Conservation (phyloP, 2,329 filamentous ascomycete genomes). For the Ophiocordyceps australis region DNA sequence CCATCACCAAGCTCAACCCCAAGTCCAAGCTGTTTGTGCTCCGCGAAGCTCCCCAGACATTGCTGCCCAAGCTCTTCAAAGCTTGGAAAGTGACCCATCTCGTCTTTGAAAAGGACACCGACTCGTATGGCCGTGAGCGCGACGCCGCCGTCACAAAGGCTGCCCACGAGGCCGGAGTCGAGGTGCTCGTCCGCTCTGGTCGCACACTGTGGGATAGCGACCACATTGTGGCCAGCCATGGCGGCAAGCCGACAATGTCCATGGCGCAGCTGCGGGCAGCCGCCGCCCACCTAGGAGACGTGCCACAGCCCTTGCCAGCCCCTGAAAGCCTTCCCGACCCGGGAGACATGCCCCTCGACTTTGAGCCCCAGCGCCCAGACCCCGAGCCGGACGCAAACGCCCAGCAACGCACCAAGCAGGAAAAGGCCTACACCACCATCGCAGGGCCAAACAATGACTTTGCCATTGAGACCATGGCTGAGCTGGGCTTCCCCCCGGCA, state of each 20-base stretch:
- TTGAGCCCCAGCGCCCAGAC: constrained; percentile 35
- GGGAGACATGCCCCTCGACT: constrained; percentile 38
- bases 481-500: constrained; percentile 47
- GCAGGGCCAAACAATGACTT: constrained; percentile 53
- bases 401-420: constrained; percentile 28
- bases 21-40: constrained; percentile 56
- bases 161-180: constrained; percentile 46
- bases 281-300: constrained; percentile 41
- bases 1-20: constrained; percentile 49
- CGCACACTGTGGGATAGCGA: constrained; percentile 61
- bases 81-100: constrained; percentile 58
- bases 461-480: constrained; percentile 49
- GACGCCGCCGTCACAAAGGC: constrained; percentile 39
- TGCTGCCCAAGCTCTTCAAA: constrained; percentile 55
- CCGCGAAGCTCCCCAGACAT: constrained; percentile 51
- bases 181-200: constrained; percentile 46
- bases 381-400: constrained; percentile 41
- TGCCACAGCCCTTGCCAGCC: constrained; percentile 40
- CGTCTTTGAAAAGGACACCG: constrained; percentile 65
- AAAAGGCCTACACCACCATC: constrained; percentile 39
- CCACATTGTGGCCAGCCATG: constrained; percentile 44
- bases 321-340: constrained; percentile 45
- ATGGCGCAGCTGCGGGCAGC: constrained; percentile 48
- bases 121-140: constrained; percentile 48
- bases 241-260: constrained; percentile 57